Percentiles rank a stretch among this genome's conserved stretches.
phyloP scores from a whole-genome alignment of 768 basidiomycete genomes.

The Leccinum variicolor region DNA sequence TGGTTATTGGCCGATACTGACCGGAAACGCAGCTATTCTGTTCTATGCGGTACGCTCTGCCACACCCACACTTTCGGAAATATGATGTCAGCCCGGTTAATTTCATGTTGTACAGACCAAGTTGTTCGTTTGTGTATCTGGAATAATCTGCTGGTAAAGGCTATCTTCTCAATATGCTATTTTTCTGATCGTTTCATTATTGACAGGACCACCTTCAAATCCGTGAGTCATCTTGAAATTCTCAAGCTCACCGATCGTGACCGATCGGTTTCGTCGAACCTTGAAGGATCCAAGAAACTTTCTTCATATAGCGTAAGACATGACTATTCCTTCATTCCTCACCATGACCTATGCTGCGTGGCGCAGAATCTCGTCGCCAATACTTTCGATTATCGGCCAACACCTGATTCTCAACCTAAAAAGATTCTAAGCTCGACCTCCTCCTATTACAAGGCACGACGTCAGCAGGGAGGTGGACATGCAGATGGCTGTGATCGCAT shows the following conservation, averaged over 20 bases:
- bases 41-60: constrained; percentile 4
- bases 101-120: background rate
- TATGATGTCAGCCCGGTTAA: background rate
- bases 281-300: constrained; percentile 11
- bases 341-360: background rate
- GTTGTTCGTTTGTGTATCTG: constrained; percentile 1
- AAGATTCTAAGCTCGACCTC: background rate
- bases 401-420: constrained; percentile 20
- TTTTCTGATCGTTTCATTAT: background rate
- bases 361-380: constrained; percentile 11
- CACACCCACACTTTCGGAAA: background rate
- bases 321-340: background rate
- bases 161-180: background rate
- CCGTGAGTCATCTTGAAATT: constrained; percentile 3
- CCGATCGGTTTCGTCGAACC: background rate
- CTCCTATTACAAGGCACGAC: background rate
- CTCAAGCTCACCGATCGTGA: background rate
- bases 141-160: constrained; percentile 11
- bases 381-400: constrained; percentile 15
- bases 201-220: constrained; percentile 4
- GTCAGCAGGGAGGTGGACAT: constrained; percentile 18
- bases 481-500: constrained; percentile 11
- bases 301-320: background rate
- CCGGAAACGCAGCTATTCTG: background rate
- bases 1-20: background rate